Evolutionary conservation across 805 yeast species (phyloP).

Genomic region (Ogataea neopini): DNA sequence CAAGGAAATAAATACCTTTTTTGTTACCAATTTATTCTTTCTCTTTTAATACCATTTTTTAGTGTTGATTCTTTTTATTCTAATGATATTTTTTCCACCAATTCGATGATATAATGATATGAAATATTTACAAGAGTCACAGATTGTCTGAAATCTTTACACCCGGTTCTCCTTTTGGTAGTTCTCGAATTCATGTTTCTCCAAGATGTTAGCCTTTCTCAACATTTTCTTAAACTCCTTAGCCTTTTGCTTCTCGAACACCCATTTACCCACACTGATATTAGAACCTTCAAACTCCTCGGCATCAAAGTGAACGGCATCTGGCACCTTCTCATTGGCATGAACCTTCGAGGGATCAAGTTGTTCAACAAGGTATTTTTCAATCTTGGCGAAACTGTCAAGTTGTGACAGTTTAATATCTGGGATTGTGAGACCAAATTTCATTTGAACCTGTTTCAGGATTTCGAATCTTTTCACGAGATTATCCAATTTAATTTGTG

Average conservation of each 20-base stretch:
- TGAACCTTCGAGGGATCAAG: conserved; percentile 42
- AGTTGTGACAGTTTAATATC: conserved; percentile 50
- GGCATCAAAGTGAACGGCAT: conserved; percentile 63
- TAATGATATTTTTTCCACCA: conserved; percentile 1
- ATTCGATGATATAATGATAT: not conserved
- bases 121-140: conserved; percentile 17
- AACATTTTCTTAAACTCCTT: conserved; percentile 48
- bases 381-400: conserved; percentile 41
- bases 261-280: conserved; percentile 52
- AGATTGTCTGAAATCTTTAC: not conserved
- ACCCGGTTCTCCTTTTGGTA: conserved; percentile 14
- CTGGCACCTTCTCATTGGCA: conserved; percentile 63
- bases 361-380: conserved; percentile 35
- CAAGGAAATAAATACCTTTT: conserved; percentile 37
- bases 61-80: conserved; percentile 5
- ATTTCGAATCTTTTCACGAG: conserved; percentile 50
- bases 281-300: conserved; percentile 60
- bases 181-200: conserved; percentile 23
- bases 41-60: conserved; percentile 4
- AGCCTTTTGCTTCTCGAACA: conserved; percentile 46
- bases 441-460: conserved; percentile 48
- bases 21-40: not conserved
- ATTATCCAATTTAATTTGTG: conserved; percentile 35
- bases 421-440: conserved; percentile 52
- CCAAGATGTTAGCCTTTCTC: conserved; percentile 32